Evolutionary conservation across 129 eudicot genomes (phyloP).

Genomic region (Arctium minus): DNA sequence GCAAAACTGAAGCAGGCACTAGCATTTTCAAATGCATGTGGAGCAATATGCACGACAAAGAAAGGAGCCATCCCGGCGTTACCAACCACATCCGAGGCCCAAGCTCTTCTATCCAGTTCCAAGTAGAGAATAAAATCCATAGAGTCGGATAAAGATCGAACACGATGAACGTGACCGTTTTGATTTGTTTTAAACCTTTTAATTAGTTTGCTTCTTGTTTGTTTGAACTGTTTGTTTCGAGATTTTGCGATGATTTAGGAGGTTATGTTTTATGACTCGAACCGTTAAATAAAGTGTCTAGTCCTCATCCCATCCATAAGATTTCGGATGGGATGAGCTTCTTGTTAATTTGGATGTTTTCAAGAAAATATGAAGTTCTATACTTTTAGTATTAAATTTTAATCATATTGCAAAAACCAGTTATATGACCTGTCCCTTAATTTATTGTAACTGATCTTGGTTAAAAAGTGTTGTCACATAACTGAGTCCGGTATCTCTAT

Average conservation of each 20-base stretch:
- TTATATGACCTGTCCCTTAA: too few relatives aligned
- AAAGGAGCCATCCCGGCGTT: conserved; percentile 79
- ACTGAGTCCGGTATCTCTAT: too few relatives aligned
- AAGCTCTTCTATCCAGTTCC: conserved; percentile 37
- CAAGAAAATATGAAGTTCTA: too few relatives aligned
- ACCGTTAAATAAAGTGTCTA: conserved; percentile 10
- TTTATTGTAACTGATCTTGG: background rate
- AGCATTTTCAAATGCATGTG: conserved; percentile 63
- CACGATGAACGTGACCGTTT: background rate
- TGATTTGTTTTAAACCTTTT: background rate
- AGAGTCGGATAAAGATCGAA: background rate
- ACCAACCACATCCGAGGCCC: conserved; percentile 50
- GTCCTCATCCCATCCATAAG: background rate
- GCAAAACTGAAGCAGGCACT: conserved; percentile 47
- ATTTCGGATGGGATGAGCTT: background rate
- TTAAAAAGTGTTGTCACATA: background rate
- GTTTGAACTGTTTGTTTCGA: background rate
- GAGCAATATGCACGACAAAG: conserved; percentile 59
- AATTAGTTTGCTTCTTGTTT: background rate
- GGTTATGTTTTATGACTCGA: conserved; percentile 4
- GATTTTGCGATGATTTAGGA: background rate
- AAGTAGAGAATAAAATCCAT: conserved; percentile 2
- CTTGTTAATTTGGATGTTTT: background rate
- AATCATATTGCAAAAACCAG: too few relatives aligned
- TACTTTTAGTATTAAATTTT: too few relatives aligned